These are phyloP conservation scores for Phaeophleospora eucalypticola DNA, from an alignment of 2,329 filamentous ascomycete species.

Conservation along the genomic window DNA sequence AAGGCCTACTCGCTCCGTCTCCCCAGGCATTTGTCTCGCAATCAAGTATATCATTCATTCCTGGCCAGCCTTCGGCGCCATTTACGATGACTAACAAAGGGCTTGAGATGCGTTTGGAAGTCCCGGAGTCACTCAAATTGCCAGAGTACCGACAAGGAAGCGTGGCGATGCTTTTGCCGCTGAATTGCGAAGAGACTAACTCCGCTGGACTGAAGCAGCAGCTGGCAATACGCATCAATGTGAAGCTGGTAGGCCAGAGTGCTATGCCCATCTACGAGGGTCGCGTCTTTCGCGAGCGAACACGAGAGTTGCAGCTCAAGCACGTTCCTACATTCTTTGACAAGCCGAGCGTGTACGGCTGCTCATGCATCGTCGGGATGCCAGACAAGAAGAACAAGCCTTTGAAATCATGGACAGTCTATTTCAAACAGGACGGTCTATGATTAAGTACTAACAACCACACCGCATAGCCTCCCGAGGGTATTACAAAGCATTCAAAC, in stretches of 20 bases:
- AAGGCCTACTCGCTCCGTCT: constrained; percentile 1
- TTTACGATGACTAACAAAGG: constrained; percentile 7
- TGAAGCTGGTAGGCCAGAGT: constrained; percentile 1
- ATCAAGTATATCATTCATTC: no score
- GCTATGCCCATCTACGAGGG: constrained; percentile 5
- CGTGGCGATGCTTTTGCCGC: constrained; percentile 1
- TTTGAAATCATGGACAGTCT: constrained; percentile 1
- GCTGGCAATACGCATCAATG: constrained; percentile 4
- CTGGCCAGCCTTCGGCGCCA: not conserved
- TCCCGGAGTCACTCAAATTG: constrained; percentile 3
- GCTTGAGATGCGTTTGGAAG: constrained; percentile 1
- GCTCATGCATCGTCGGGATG: constrained; percentile 3
- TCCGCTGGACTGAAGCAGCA: not conserved
- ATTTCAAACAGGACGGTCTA: constrained; percentile 7
- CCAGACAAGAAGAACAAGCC: not conserved
- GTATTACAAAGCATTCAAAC: no score
- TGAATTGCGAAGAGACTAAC: not conserved
- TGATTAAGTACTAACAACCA: no score
- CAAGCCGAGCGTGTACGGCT: constrained; percentile 4
- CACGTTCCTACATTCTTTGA: constrained; percentile 5
- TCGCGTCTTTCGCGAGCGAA: not conserved
- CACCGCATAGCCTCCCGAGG: no score
- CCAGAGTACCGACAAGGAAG: not conserved
- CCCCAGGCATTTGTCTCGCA: constrained; percentile 3
- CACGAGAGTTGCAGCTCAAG: not conserved